Percentiles rank a stretch among this genome's conserved stretches.
phyloP scores from a whole-genome alignment of 495 filamentous ascomycete genomes.

The Neurospora sp. region DNA sequence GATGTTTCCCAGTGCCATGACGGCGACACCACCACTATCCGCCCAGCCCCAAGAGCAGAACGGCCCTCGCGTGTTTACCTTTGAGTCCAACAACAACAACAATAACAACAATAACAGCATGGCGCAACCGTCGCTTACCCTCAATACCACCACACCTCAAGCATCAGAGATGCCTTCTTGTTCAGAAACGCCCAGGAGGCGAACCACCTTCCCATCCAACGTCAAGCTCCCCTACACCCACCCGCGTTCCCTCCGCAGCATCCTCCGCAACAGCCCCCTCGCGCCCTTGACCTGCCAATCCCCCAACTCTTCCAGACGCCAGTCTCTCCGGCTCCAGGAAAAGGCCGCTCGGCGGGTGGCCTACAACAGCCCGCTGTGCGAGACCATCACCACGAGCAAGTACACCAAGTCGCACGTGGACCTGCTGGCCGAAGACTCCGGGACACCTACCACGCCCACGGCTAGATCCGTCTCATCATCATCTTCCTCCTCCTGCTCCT shows the following conservation, averaged over 20 bases:
- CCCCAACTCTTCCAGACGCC: slow-evolving; percentile 36
- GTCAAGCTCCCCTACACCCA: slow-evolving; percentile 50
- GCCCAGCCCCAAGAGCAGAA: slow-evolving; percentile 32
- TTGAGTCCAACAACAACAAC: slow-evolving; percentile 11
- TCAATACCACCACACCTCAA: not conserved
- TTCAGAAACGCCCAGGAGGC: slow-evolving; percentile 20
- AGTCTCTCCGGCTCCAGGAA: slow-evolving; percentile 40
- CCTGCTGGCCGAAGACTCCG: slow-evolving; percentile 37
- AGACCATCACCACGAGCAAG: slow-evolving; percentile 45
- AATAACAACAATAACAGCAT: not conserved
- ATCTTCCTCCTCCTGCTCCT: slow-evolving; percentile 14
- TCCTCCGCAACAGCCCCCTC: slow-evolving; percentile 67
- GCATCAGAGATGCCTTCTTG: slow-evolving; percentile 12
- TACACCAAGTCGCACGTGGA: slow-evolving; percentile 49
- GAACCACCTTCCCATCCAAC: slow-evolving; percentile 24
- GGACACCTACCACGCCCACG: slow-evolving; percentile 35
- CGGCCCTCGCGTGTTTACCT: slow-evolving; percentile 28
- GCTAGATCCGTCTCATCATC: not conserved
- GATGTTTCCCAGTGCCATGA: slow-evolving; percentile 36
- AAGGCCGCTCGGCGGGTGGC: slow-evolving; percentile 38
- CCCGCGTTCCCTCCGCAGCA: slow-evolving; percentile 56
- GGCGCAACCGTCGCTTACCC: not conserved
- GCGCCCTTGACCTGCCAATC: slow-evolving; percentile 36
- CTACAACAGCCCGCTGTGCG: slow-evolving; percentile 42
- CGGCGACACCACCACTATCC: slow-evolving; percentile 40